These are phyloP conservation scores for Croton setiger DNA, from an alignment of 441 rosid genomes.

Conservation along the genomic window DNA sequence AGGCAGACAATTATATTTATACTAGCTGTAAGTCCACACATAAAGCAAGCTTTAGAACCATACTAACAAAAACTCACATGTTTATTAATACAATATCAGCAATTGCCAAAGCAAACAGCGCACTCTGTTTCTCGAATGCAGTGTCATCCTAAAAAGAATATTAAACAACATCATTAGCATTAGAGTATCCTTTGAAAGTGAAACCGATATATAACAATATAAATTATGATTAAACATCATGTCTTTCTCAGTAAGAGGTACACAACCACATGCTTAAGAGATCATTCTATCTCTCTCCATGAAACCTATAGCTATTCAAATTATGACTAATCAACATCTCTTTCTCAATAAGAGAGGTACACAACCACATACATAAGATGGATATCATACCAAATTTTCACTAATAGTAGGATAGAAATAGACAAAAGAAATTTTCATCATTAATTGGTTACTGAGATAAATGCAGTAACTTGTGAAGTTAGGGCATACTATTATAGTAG, in stretches of 20 bases:
- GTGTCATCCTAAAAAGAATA: conserved; percentile 76
- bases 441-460: too few species aligned
- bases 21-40: neutral
- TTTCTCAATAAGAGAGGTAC: too few species aligned
- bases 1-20: neutral
- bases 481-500: neutral
- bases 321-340: too few species aligned
- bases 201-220: neutral
- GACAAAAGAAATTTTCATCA: too few species aligned
- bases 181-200: neutral
- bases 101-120: conserved; percentile 78
- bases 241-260: neutral
- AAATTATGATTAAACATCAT: neutral
- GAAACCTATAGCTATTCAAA: too few species aligned
- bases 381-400: neutral
- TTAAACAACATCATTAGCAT: neutral
- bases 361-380: neutral
- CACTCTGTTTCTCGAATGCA: conserved; percentile 92
- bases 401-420: too few species aligned
- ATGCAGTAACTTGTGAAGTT: too few species aligned
- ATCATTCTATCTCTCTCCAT: neutral
- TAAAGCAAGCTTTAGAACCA: neutral
- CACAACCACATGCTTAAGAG: neutral
- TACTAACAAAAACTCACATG: conserved; percentile 52
- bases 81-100: conserved; percentile 90